phyloP scores from a whole-genome alignment of 768 basidiomycete genomes.

The Kwoniella bestiolae region DNA sequence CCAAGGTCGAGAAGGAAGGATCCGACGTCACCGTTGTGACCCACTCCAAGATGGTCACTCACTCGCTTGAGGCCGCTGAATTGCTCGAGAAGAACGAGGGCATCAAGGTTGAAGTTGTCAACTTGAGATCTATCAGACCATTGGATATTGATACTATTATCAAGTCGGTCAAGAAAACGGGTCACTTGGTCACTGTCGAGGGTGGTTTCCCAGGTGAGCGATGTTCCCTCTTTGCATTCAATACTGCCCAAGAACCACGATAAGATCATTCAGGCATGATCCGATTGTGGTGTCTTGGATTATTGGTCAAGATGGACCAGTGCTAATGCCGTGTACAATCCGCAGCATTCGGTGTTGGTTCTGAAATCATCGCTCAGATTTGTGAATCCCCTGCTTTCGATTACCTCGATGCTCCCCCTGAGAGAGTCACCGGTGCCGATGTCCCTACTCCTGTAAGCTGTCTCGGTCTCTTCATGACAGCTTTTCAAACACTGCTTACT shows the following conservation, averaged over 20 bases:
- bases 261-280: too few species aligned
- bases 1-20: conserved; percentile 91
- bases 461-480: neutral
- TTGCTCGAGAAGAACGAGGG: conserved; percentile 85
- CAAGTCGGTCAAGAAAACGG: conserved; percentile 97
- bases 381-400: conserved; percentile 97
- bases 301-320: too few species aligned
- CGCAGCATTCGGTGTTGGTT: conserved; percentile 95
- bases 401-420: conserved; percentile 97
- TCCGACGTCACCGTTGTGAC: conserved; percentile 93
- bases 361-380: conserved; percentile 97
- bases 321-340: too few species aligned
- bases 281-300: too few species aligned
- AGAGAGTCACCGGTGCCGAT: conserved; percentile 94
- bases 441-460: conserved; percentile 87
- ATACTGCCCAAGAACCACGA: neutral
- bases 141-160: conserved; percentile 98
- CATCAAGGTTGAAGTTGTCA: conserved; percentile 96
- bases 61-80: conserved; percentile 93
- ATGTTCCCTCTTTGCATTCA: too few species aligned
- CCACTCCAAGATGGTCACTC: conserved; percentile 97
- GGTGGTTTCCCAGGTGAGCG: conserved; percentile 82
- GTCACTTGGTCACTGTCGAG: conserved; percentile 90
- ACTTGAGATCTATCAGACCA: conserved; percentile 78
- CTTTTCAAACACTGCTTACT: too few species aligned